Evolutionary conservation across 2,329 filamentous ascomycete genomes (phyloP).

Genomic region (Ophiostoma perfectum): DNA sequence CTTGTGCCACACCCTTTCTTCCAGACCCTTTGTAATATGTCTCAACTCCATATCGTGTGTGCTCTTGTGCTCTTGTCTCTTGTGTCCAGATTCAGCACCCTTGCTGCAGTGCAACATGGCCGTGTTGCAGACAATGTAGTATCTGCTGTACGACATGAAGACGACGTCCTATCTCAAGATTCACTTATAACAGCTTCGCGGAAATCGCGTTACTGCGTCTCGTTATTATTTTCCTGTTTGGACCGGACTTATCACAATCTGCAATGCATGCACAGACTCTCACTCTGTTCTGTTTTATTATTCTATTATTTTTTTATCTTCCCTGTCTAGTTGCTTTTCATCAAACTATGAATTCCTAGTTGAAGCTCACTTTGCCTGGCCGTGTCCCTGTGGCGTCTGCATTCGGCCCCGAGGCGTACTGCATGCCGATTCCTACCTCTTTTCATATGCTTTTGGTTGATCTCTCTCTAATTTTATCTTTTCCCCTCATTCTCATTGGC

Average conservation of each 20-base stretch:
- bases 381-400: background rate
- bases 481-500: background rate
- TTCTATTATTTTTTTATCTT: background rate
- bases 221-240: background rate
- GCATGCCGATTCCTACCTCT: background rate
- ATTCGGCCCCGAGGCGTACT: background rate
- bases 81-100: constrained; percentile 7
- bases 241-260: background rate
- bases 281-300: background rate
- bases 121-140: background rate
- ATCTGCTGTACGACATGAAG: background rate
- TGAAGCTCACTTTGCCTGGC: background rate
- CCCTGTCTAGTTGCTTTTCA: too few relatives aligned
- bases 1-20: background rate
- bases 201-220: background rate
- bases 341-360: too few relatives aligned
- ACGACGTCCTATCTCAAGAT: background rate
- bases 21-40: background rate
- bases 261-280: background rate
- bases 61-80: background rate
- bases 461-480: background rate
- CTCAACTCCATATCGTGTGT: background rate
- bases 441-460: background rate
- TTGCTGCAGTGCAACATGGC: background rate
- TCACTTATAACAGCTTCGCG: background rate